A percentile compares a stretch with the other conserved stretches of the same genome.
Evolutionary conservation across 352 stramenopile genomes (phyloP).

Genomic region (Phytophthora litchii): DNA sequence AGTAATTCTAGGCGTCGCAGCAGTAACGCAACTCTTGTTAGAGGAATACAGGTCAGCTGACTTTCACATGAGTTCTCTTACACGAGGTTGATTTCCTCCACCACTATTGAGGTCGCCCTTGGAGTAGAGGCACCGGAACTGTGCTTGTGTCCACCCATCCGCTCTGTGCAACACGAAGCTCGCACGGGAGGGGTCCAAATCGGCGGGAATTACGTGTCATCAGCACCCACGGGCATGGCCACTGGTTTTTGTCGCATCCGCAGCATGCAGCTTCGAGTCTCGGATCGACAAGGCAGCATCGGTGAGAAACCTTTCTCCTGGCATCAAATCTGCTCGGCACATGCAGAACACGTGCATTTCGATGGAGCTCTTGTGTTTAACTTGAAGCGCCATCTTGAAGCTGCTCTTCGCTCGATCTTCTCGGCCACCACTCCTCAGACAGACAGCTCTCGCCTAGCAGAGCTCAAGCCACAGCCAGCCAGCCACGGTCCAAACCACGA

Average conservation of each 20-base stretch:
- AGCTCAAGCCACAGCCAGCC: no score
- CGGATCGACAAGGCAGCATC: neutral
- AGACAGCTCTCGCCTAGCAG: slow-evolving; percentile 1
- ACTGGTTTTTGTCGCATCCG: neutral
- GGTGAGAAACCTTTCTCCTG: neutral
- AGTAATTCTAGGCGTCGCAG: no score
- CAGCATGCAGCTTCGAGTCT: neutral
- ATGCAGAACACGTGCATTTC: slow-evolving; percentile 20
- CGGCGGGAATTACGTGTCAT: neutral
- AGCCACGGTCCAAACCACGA: no score
- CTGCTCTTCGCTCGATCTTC: no score
- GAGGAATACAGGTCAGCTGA: no score
- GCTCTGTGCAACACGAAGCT: no score
- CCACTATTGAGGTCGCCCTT: no score
- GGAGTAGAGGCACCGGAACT: no score
- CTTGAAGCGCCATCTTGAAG: slow-evolving; percentile 10
- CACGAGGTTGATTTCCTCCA: no score
- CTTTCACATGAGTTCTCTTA: no score
- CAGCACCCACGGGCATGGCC: neutral
- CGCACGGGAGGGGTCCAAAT: neutral
- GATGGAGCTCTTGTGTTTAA: slow-evolving; percentile 4
- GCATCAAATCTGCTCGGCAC: slow-evolving; percentile 22
- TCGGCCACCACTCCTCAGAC: neutral
- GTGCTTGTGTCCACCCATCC: no score
- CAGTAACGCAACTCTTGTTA: no score